Evolutionary conservation across 2,329 filamentous ascomycete species (phyloP).

Genomic region (Fonsecaea pugnacius): DNA sequence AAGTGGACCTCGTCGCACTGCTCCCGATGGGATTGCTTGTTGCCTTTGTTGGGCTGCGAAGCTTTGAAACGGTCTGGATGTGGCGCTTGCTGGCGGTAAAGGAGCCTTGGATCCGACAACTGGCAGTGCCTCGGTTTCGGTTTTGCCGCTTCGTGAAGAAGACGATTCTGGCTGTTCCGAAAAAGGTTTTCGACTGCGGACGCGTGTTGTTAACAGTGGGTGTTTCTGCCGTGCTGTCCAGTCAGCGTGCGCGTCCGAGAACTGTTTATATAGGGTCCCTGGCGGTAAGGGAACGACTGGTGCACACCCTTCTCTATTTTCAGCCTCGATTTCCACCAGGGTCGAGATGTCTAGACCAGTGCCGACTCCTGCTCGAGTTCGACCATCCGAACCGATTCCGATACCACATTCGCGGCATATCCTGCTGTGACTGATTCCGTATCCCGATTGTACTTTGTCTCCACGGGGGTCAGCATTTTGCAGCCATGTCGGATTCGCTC

Average conservation of each 20-base stretch:
- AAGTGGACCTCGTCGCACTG: constrained; percentile 16
- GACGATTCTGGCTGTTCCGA: constrained; percentile 14
- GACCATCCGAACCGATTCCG: constrained; percentile 49
- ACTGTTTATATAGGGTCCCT: constrained; percentile 53
- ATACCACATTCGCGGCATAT: constrained; percentile 54
- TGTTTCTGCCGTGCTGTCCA: constrained; percentile 43
- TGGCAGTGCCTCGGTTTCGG: constrained; percentile 12
- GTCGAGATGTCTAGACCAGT: constrained; percentile 52
- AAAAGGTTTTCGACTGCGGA: constrained; percentile 32
- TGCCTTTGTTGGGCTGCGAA: constrained; percentile 55
- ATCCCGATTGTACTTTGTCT: constrained; percentile 50
- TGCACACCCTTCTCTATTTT: constrained; percentile 52
- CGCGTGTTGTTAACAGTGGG: constrained; percentile 24
- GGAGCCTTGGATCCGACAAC: constrained; percentile 13
- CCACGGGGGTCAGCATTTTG: constrained; percentile 51
- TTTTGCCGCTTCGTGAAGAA: constrained; percentile 2
- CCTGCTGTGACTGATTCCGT: constrained; percentile 50
- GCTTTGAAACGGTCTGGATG: constrained; percentile 39
- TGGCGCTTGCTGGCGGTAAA: constrained; percentile 5
- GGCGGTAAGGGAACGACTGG: constrained; percentile 52
- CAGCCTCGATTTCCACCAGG: constrained; percentile 51
- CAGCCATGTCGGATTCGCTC: constrained; percentile 50
- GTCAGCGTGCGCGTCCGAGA: constrained; percentile 47
- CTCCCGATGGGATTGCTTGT: constrained; percentile 44
- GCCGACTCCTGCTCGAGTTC: constrained; percentile 49